Evolutionary conservation across 2,329 filamentous ascomycete species (phyloP).

Genomic region (Thermochaetoides dissita): DNA sequence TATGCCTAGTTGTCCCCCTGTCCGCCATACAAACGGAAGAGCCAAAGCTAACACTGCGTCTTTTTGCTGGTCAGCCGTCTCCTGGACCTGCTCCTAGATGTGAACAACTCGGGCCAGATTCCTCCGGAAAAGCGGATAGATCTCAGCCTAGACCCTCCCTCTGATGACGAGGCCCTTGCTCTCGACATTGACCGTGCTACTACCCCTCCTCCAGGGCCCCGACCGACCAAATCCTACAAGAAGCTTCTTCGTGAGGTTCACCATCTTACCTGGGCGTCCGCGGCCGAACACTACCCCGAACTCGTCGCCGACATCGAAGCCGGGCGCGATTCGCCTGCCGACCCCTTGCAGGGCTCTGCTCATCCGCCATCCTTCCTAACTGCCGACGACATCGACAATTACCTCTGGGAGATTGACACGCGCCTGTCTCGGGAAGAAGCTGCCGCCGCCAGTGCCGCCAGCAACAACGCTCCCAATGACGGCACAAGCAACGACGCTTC

Average conservation of each 20-base stretch:
- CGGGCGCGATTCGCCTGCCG: slow-evolving; percentile 25
- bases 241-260: slow-evolving; percentile 39
- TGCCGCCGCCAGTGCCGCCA: slow-evolving; percentile 1
- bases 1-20: slow-evolving; percentile 30
- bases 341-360: slow-evolving; percentile 35
- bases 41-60: slow-evolving; percentile 10
- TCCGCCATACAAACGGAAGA: too few species aligned
- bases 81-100: slow-evolving; percentile 74
- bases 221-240: slow-evolving; percentile 33
- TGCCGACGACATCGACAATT: slow-evolving; percentile 59
- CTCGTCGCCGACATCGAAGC: slow-evolving; percentile 34
- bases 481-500: slow-evolving; percentile 10
- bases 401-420: slow-evolving; percentile 51
- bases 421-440: slow-evolving; percentile 29
- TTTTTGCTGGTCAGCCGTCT: slow-evolving; percentile 48
- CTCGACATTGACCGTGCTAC: slow-evolving; percentile 73
- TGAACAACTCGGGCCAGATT: slow-evolving; percentile 74
- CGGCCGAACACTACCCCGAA: slow-evolving; percentile 50
- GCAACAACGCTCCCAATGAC: background rate
- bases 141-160: slow-evolving; percentile 37
- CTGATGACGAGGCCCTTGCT: slow-evolving; percentile 43
- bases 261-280: slow-evolving; percentile 36
- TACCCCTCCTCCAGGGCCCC: slow-evolving; percentile 29
- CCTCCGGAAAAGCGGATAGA: slow-evolving; percentile 62
- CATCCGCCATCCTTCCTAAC: slow-evolving; percentile 54